Percentiles rank a stretch among this genome's conserved stretches.
phyloP scores from a whole-genome alignment of 75 land plant genomes.

The Pinus taeda region DNA sequence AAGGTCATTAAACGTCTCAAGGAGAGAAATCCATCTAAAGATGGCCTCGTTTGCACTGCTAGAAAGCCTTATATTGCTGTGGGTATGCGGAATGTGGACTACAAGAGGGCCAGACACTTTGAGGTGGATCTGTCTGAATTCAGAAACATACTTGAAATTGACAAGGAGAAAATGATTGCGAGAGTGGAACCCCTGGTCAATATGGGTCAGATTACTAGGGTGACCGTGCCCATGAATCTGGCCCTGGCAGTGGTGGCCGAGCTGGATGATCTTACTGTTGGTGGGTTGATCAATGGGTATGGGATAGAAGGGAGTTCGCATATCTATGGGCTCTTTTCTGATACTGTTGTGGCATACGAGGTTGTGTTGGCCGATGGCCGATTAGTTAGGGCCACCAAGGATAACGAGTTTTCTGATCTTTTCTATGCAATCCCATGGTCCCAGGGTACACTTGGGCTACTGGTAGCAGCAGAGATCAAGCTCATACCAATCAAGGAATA shows the following conservation, averaged over 20 bases:
- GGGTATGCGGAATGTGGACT: constrained; percentile 98
- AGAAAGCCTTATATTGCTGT: constrained; percentile 94
- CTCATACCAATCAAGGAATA: constrained; percentile 84
- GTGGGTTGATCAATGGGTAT: constrained; percentile 93
- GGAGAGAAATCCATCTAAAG: constrained; percentile 68
- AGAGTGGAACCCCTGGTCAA: constrained; percentile 85
- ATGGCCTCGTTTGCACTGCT: constrained; percentile 98
- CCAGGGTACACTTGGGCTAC: constrained; percentile 91
- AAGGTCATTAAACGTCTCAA: constrained; percentile 82
- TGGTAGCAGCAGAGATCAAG: constrained; percentile 95
- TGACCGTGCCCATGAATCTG: constrained; percentile 86
- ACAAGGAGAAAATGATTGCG: constrained; percentile 81
- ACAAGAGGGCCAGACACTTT: constrained; percentile 95
- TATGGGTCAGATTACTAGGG: constrained; percentile 90
- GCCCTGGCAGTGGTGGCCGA: constrained; percentile 95
- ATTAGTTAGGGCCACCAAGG: constrained; percentile 85
- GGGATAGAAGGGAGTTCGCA: constrained; percentile 97
- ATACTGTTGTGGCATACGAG: constrained; percentile 92
- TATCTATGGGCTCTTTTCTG: constrained; percentile 84
- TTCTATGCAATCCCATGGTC: constrained; percentile 98
- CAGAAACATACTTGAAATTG: constrained; percentile 73
- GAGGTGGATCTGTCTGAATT: constrained; percentile 95
- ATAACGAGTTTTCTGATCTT: constrained; percentile 88
- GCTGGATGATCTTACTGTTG: constrained; percentile 91
- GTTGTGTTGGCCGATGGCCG: constrained; percentile 79